Evolutionary conservation across 2,329 filamentous ascomycete genomes (phyloP).

Genomic region (Trichoderma oligosporum): DNA sequence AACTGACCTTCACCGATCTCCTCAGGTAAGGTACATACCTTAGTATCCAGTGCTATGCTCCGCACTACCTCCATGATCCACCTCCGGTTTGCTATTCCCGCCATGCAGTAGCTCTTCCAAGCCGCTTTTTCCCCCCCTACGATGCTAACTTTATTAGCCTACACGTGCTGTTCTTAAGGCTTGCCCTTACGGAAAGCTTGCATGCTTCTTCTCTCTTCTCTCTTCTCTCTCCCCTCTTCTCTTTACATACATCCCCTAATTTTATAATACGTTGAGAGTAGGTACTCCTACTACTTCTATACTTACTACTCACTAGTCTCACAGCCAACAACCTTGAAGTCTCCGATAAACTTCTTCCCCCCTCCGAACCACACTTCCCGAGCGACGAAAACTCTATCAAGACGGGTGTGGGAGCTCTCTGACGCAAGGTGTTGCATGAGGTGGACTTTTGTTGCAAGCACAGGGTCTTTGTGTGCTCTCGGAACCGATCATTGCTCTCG

Average conservation of each 20-base stretch:
- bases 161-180: not conserved
- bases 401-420: not conserved
- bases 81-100: not conserved
- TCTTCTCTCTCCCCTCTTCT: not conserved
- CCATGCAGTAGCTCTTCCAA: not conserved
- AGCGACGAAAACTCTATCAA: constrained; percentile 1
- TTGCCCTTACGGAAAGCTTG: not conserved
- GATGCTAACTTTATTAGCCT: not conserved
- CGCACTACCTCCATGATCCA: not conserved
- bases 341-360: constrained; percentile 5
- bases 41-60: constrained; percentile 12
- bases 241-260: not conserved
- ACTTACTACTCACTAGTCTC: too few species aligned
- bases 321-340: not conserved
- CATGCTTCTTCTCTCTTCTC: not conserved
- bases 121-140: not conserved
- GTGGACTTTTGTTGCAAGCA: not conserved
- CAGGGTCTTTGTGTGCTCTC: not conserved
- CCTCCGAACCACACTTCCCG: not conserved
- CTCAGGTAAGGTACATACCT: constrained; percentile 14
- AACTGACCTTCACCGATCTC: not conserved
- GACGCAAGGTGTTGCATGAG: not conserved
- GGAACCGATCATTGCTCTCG: not conserved
- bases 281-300: too few species aligned
- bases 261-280: too few species aligned